Percentiles rank a stretch among this genome's conserved stretches.
Evolutionary conservation across 495 filamentous ascomycete species (phyloP).

Genomic region (Neurospora tetrasperma): DNA sequence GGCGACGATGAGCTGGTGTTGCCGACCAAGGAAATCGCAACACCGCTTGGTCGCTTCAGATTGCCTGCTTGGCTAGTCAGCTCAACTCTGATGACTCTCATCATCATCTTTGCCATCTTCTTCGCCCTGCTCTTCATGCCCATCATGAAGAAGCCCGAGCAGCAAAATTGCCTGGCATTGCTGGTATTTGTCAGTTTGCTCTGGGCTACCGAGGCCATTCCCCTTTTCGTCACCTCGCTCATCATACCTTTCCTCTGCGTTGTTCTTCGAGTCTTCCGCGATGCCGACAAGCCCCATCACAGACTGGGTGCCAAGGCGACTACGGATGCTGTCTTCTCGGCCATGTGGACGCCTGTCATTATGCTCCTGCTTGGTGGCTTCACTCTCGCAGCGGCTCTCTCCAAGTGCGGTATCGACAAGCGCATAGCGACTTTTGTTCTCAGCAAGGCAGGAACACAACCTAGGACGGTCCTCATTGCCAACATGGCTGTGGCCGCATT

Average conservation of each 20-base stretch:
- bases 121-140: conserved; percentile 57
- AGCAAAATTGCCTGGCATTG: conserved; percentile 93
- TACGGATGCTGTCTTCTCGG: conserved; percentile 70
- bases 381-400: conserved; percentile 87
- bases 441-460: conserved; percentile 87
- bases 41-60: conserved; percentile 67
- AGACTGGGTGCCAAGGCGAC: conserved; percentile 67
- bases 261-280: conserved; percentile 70
- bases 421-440: conserved; percentile 95
- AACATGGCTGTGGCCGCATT: conserved; percentile 99
- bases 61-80: conserved; percentile 78
- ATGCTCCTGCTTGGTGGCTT: conserved; percentile 97
- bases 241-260: conserved; percentile 91
- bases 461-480: conserved; percentile 76
- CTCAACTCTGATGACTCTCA: conserved; percentile 65
- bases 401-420: conserved; percentile 96
- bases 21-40: conserved; percentile 56
- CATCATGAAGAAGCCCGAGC: conserved; percentile 73
- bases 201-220: conserved; percentile 97
- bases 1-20: conserved; percentile 57
- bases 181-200: conserved; percentile 86
- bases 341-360: conserved; percentile 99
- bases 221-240: conserved; percentile 92
- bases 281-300: conserved; percentile 55
- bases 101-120: conserved; percentile 64